Percentiles rank a stretch among this genome's conserved stretches.
phyloP scores from a whole-genome alignment of 768 basidiomycete species.

The Krasilnikovozyma curviuscula region DNA sequence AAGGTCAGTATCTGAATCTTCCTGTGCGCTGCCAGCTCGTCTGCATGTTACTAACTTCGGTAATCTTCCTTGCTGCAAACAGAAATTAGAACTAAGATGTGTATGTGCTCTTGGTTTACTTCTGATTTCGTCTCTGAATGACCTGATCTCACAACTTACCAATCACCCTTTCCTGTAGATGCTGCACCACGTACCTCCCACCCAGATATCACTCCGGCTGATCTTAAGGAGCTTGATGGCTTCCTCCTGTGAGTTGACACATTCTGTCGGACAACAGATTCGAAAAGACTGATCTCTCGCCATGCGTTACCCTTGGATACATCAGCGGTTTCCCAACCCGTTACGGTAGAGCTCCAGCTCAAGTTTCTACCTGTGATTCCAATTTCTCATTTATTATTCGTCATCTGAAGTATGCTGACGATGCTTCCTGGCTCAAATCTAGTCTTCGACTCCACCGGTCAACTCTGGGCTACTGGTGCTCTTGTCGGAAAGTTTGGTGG shows the following conservation, averaged over 20 bases:
- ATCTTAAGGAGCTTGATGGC: conserved; percentile 5
- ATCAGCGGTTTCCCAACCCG: conserved; percentile 1
- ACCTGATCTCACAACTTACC: background rate
- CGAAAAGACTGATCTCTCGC: background rate
- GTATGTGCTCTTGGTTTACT: background rate
- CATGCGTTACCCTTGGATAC: background rate
- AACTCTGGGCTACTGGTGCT: background rate
- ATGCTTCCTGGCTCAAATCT: background rate
- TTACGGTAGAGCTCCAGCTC: background rate
- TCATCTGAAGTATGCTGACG: conserved; percentile 1
- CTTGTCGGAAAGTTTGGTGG: conserved; percentile 8
- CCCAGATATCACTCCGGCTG: conserved; percentile 2
- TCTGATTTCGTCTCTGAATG: background rate
- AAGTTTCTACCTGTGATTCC: background rate
- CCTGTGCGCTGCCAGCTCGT: too few species aligned
- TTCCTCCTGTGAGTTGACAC: background rate
- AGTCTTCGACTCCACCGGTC: background rate
- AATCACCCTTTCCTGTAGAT: background rate
- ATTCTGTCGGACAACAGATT: too few species aligned
- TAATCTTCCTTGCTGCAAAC: too few species aligned
- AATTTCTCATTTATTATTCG: background rate
- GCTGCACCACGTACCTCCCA: conserved; percentile 2
- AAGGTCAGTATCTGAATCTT: too few species aligned
- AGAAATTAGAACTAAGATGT: conserved; percentile 10
- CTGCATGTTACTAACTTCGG: too few species aligned